Percentiles rank a stretch among this genome's conserved stretches.
phyloP scores from a whole-genome alignment of 2,329 filamentous ascomycete genomes.

The Dendryphion nanum region DNA sequence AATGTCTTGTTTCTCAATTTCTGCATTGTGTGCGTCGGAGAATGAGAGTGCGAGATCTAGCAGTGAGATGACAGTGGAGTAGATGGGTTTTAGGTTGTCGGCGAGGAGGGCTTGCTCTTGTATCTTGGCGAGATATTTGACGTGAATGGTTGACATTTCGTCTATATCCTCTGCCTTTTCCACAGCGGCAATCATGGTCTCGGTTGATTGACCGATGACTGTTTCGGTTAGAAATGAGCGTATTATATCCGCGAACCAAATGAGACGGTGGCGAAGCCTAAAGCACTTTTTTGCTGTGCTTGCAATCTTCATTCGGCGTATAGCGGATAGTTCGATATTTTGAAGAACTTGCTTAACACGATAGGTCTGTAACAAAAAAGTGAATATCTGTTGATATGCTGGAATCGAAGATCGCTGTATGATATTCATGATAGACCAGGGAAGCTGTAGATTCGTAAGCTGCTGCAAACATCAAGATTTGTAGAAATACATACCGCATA shows the following conservation, averaged over 20 bases:
- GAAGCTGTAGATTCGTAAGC: slow-evolving; percentile 27
- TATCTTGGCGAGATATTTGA: slow-evolving; percentile 61
- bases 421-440: slow-evolving; percentile 68
- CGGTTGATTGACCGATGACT: slow-evolving; percentile 63
- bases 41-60: slow-evolving; percentile 73
- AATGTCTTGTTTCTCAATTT: slow-evolving; percentile 24
- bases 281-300: slow-evolving; percentile 35
- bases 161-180: slow-evolving; percentile 69
- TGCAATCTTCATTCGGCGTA: slow-evolving; percentile 3
- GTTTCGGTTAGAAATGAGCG: slow-evolving; percentile 75
- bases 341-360: slow-evolving; percentile 68
- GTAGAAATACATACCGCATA: slow-evolving; percentile 60
- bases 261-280: slow-evolving; percentile 64
- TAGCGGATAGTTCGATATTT: slow-evolving; percentile 39
- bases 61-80: slow-evolving; percentile 69
- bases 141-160: slow-evolving; percentile 72
- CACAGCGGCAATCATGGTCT: slow-evolving; percentile 58
- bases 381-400: slow-evolving; percentile 71
- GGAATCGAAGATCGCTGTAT: slow-evolving; percentile 63
- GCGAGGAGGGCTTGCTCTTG: slow-evolving; percentile 69
- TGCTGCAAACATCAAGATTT: background rate
- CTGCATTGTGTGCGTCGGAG: slow-evolving; percentile 56
- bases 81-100: slow-evolving; percentile 66
- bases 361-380: slow-evolving; percentile 73
- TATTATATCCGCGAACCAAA: slow-evolving; percentile 75